Conservation (phyloP, 208 protist genomes). For the Crithidia fasciculata region DNA sequence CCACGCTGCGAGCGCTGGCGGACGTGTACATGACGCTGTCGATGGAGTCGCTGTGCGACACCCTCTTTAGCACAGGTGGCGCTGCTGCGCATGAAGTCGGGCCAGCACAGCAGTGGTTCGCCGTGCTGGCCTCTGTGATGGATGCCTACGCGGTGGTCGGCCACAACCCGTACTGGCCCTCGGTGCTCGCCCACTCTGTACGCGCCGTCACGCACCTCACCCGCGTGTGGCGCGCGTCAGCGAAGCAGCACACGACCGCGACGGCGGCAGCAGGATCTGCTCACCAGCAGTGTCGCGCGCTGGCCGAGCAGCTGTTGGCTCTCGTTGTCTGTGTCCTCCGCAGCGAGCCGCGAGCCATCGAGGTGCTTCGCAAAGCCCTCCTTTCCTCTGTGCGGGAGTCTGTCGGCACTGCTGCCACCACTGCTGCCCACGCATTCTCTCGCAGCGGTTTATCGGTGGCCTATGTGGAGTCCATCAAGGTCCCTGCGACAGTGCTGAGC, state of each 20-base stretch:
- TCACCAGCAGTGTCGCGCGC: background rate
- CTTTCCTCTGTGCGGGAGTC: constrained; percentile 8
- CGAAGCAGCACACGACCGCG: background rate
- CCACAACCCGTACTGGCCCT: constrained; percentile 79
- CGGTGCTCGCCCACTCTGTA: constrained; percentile 40
- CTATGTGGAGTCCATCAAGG: constrained; percentile 33
- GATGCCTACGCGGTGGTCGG: constrained; percentile 45
- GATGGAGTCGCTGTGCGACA: constrained; percentile 31
- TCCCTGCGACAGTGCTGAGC: constrained; percentile 21
- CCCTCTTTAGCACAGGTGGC: background rate
- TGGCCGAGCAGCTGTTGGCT: constrained; percentile 19
- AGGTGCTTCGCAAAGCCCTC: constrained; percentile 32
- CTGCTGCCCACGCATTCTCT: constrained; percentile 1
- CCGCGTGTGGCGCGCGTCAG: constrained; percentile 12
- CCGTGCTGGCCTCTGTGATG: constrained; percentile 30
- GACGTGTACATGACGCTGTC: constrained; percentile 53
- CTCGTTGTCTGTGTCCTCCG: constrained; percentile 29
- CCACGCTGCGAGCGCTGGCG: constrained; percentile 65
- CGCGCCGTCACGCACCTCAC: constrained; percentile 9
- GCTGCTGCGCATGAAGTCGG: background rate
- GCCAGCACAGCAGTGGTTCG: constrained; percentile 7
- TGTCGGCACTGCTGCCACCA: background rate
- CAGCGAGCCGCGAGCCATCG: constrained; percentile 24
- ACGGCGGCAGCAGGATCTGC: too few relatives aligned
- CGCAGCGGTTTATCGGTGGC: constrained; percentile 28